Evolutionary conservation across 352 stramenopile species (phyloP), one percentile per base, ranked within the genome.

Genomic region (Globisporangium perplexum): DNA sequence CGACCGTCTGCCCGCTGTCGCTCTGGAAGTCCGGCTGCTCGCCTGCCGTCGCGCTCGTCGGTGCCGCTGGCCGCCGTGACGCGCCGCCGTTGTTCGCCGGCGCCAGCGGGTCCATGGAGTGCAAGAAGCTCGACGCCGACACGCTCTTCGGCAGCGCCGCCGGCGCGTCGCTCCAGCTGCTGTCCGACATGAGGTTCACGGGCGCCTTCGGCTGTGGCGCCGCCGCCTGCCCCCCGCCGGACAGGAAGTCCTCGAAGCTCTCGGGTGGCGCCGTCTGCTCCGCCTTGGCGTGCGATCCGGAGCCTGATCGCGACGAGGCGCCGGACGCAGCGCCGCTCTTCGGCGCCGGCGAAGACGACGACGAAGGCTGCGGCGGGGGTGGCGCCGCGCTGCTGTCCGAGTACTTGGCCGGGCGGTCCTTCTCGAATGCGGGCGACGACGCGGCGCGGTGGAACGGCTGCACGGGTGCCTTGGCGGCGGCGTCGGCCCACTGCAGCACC

Each of bases 211-310:
- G 59, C 18, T 38, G 33, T 33, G 26, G 5, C 12, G 55, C 22
- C 20, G 30, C 17, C 33, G 52, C 31, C 20, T 60, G 51, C 0
- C 65, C 50, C 11, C 73, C 64, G 8, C 80, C 78, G 0, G 80
- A 90, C 36, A 93, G 60, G 47, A 93, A 91, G 62, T 91, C 80
- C 65, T 90, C 71, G 44, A 87, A 78, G 62, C 74, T 77, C 53
- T 69, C 68, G 11, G 67, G 36, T 22, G 63, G 42, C n/a, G 69
- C 49, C 6, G 61, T 42, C 36, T 62, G 54, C 23, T 68, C 47
- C 39, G 50, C 41, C n/a, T 67, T 71, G 6, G 53, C 41, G 28
- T 41, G 42, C n/a, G 53, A 69, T 5, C 59, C 58, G 2, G 70
- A 74, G 20, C 59, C 60, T 17, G 64, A 74, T n/a, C 77, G 57